Evolutionary conservation across 1,139 yeast genomes (phyloP).

Genomic region (Schwanniomyces etchellsii): DNA sequence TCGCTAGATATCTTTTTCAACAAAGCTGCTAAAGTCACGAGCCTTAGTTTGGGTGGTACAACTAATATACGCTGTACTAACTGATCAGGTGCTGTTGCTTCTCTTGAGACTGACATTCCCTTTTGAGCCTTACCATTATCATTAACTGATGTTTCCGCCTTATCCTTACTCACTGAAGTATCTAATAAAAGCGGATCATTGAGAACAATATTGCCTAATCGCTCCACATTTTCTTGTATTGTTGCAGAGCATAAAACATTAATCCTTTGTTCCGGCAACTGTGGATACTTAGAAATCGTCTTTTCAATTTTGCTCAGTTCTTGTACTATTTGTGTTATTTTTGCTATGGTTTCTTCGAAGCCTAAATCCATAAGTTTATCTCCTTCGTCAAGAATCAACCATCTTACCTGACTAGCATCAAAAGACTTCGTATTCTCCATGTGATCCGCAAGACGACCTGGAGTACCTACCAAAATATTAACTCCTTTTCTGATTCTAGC

Average conservation of each 20-base stretch:
- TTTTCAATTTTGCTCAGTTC: conserved; percentile 35
- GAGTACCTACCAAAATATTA: conserved; percentile 84
- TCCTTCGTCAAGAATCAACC: conserved; percentile 90
- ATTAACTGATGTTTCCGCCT: conserved; percentile 17
- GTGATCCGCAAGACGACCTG: conserved; percentile 90
- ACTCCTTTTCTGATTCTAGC: conserved; percentile 88
- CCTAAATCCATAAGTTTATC: conserved; percentile 93
- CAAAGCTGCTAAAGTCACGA: conserved; percentile 71
- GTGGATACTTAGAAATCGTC: conserved; percentile 36
- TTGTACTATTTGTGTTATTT: conserved; percentile 60
- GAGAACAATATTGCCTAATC: conserved; percentile 73
- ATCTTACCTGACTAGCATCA: conserved; percentile 68
- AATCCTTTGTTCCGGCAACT: conserved; percentile 64
- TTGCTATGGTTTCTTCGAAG: conserved; percentile 84
- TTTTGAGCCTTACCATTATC: background rate
- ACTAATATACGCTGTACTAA: conserved; percentile 69
- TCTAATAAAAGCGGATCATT: conserved; percentile 63
- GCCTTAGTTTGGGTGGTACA: conserved; percentile 86
- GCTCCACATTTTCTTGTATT: conserved; percentile 71
- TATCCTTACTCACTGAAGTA: conserved; percentile 27
- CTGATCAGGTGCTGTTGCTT: conserved; percentile 80
- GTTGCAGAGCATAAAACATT: conserved; percentile 94
- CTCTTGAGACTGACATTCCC: conserved; percentile 9
- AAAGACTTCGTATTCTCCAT: conserved; percentile 75
- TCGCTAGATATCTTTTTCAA: conserved; percentile 44